Base-by-base conservation (phyloP, 2,329 filamentous ascomycete species). In the Lecanosticta acicola region DNA sequence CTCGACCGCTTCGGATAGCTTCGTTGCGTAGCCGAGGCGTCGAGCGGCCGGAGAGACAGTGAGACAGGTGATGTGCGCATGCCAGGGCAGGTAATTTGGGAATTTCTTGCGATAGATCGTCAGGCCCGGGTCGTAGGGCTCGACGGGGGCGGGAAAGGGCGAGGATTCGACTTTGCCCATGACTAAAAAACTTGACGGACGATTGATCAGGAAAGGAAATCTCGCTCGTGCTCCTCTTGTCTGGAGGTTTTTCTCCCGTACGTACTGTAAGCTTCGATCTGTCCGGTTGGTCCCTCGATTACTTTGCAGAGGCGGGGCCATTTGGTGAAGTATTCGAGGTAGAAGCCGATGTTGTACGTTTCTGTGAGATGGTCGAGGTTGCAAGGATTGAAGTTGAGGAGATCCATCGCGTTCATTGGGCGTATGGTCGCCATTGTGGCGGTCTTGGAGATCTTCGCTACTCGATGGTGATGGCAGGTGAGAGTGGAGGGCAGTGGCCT, bases 321-420 rank as follows among this genome's bases (percentile, higher is more conserved):
- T 75, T 87, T 88, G 43, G 89, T 88, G 55, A 95, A 82, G 70
- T 98, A 98, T 62, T 94, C 87, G 49, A 96, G 80, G 72, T 98
- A 98, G 73, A 97, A 98, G 52, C 82, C 80, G 55, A 95, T 79
- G 66, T 94, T 89, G 72, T 97, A 98, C 46, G 94, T 97, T 72
- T 98, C 93, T n/a, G 93, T 97, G 51, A 96, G 77, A 33, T 87
- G 87, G 65, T 98, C 93, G 51, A 98, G 83, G 65, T 98, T 98
- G 70, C 90, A 95, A 55, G 89, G 83, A 57, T 94, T 94, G 68
- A 97, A 84, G 57, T 83, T 84, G 69, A 95, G 82, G 51, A 97
- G 77, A 67, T 98, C 93, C 57, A 80, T 77, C 2, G 88, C 84
- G 50, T 79, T 80, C 74, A 97, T 95, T 57, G 86, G 82, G 42